Base-by-base conservation (phyloP, 352 stramenopile species). In the Plasmopara viticola region DNA sequence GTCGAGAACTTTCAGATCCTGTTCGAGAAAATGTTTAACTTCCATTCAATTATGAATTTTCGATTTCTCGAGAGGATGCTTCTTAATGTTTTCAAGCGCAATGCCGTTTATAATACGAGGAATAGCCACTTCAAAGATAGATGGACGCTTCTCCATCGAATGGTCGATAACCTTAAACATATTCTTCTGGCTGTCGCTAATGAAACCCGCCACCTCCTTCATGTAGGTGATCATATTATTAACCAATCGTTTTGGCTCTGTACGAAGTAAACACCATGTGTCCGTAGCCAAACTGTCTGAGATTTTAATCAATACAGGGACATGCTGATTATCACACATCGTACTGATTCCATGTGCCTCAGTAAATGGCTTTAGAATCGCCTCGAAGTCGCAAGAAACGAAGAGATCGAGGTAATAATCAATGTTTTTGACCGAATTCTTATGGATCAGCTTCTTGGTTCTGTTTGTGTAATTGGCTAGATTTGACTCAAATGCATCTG, bases 211-310 rank as follows among this genome's bases (percentile, higher is more conserved):
- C 10, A 35, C 31, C 6, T 12, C 10, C 10, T 12, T 12, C 2
- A 35, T 35, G 10, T 25, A 25, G 20, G 55, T 17, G 48, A 61
- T 56, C 54, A 51, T 56, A 41, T 55, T 45, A 39, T 30, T 39
- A 9, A 49, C 20, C 5, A 60, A 45, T 35, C 29, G 20, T 25
- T 25, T 25, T 3, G 20, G 20, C 20, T 25, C 33, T 30, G 46
- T 45, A 49, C 50, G 54, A 4, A 55, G 45, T 20, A 60, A 60
- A 15, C 53, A 60, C 31, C 29, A 28, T 7, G 53, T 44, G n/a
- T 60, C 45, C 18, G 49, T 35, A 5, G 38, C 55, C 14, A 60
- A 50, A 33, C 53, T 60, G 44, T 60, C 53, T 15, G 37, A 29
- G 20, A 60, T 13, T 18, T 34, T 49, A 17, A 55, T 45, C 13